A percentile compares a stretch with the other conserved stretches of the same genome.
Conservation (phyloP, 176 grass and related monocot genomes). For the Puccinellia tenuiflora region DNA sequence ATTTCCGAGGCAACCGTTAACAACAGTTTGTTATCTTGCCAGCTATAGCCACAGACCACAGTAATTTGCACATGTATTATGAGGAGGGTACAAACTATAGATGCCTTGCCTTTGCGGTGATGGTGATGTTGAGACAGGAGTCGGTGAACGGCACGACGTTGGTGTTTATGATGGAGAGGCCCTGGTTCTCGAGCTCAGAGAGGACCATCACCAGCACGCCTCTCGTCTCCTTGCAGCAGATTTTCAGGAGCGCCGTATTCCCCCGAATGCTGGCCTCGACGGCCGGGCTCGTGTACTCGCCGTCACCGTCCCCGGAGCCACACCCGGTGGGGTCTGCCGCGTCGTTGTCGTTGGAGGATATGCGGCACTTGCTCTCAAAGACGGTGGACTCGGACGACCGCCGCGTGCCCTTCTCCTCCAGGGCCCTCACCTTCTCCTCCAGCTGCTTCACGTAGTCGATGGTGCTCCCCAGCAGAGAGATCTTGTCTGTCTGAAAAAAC, state of each 20-base stretch:
- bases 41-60: too few species aligned
- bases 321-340: not conserved
- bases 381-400: conserved; percentile 21
- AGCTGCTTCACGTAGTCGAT: conserved; percentile 54
- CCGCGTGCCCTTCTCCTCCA: conserved; percentile 36
- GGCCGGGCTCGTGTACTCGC: not conserved
- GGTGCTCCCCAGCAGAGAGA: conserved; percentile 54
- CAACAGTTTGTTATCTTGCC: too few species aligned
- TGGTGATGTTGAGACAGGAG: conserved; percentile 45
- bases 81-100: not conserved
- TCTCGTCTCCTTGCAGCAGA: conserved; percentile 44
- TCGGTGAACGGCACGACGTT: conserved; percentile 43
- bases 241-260: conserved; percentile 40
- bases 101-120: conserved; percentile 44
- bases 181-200: conserved; percentile 48
- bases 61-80: too few species aligned
- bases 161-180: conserved; percentile 48
- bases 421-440: conserved; percentile 40
- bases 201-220: conserved; percentile 47
- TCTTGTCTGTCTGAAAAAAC: conserved; percentile 58
- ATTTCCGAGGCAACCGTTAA: too few species aligned
- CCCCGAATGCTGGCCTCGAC: conserved; percentile 46
- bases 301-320: not conserved
- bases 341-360: conserved; percentile 1
- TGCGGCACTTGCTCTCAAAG: conserved; percentile 40